phyloP scores from a whole-genome alignment of 352 stramenopile species.

The Pythium scleroteichum region DNA sequence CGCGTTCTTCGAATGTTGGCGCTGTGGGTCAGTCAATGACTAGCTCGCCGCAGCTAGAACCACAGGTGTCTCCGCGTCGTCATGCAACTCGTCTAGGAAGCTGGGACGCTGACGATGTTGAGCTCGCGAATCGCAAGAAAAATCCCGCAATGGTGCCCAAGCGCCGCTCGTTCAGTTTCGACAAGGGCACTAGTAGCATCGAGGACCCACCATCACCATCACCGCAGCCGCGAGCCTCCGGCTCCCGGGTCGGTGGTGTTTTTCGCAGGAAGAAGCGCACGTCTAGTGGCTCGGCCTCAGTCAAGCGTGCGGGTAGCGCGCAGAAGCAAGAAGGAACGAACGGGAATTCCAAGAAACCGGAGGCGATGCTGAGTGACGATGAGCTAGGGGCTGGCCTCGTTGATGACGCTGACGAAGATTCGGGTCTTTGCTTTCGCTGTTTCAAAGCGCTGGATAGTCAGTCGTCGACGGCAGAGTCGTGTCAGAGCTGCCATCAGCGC shows the following conservation, averaged over 20 bases:
- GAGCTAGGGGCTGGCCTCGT: conserved; percentile 10
- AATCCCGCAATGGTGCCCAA: conserved; percentile 13
- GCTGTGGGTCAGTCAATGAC: not conserved
- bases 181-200: conserved; percentile 13
- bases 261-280: conserved; percentile 20
- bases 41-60: not conserved
- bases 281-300: not conserved
- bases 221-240: conserved; percentile 8
- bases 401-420: conserved; percentile 52
- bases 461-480: conserved; percentile 11
- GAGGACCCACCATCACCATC: not conserved
- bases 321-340: not conserved
- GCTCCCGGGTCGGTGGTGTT: conserved; percentile 8
- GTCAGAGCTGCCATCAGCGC: conserved; percentile 67
- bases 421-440: conserved; percentile 68
- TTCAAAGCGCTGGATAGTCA: conserved; percentile 27
- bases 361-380: conserved; percentile 13
- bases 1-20: not conserved
- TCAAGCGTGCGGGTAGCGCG: conserved; percentile 6
- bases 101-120: conserved; percentile 23
- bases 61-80: conserved; percentile 14
- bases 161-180: conserved; percentile 24
- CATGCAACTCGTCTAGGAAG: conserved; percentile 18
- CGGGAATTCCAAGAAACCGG: not conserved
- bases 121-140: conserved; percentile 11